Percentiles rank a stretch among this genome's conserved stretches.
Evolutionary conservation across 2,329 filamentous ascomycete species (phyloP).

Genomic region (Fusarium burgessii): DNA sequence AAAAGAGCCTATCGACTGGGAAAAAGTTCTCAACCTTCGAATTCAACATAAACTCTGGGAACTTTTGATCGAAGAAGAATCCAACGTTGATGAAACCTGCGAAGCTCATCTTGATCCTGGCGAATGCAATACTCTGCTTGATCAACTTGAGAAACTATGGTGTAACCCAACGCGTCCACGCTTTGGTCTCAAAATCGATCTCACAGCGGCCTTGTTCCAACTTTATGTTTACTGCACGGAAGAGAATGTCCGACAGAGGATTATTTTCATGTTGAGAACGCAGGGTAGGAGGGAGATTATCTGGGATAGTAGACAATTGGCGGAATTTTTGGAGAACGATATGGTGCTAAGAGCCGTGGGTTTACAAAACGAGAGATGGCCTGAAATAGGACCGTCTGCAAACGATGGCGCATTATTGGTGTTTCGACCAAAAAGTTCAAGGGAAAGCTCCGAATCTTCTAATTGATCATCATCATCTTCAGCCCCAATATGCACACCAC

Average conservation of each 20-base stretch:
- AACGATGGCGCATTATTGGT: neutral
- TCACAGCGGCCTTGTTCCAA: constrained; percentile 6
- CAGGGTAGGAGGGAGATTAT: constrained; percentile 13
- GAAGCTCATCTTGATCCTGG: neutral
- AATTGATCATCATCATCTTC: neutral
- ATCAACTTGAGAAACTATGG: constrained; percentile 9
- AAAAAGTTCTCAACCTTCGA: constrained; percentile 2
- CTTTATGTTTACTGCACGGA: constrained; percentile 12
- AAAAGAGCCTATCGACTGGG: neutral
- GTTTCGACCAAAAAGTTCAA: neutral
- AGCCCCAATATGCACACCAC: neutral
- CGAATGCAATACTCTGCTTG: neutral
- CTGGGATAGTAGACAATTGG: constrained; percentile 2
- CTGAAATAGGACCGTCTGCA: constrained; percentile 10
- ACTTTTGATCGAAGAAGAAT: neutral
- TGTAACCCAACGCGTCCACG: neutral
- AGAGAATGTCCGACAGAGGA: neutral
- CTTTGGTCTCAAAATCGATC: constrained; percentile 9
- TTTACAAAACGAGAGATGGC: constrained; percentile 4
- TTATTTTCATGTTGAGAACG: neutral
- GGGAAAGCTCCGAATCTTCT: neutral
- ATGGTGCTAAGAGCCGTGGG: neutral
- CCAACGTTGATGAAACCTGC: neutral
- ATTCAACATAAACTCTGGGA: constrained; percentile 19
- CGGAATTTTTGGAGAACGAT: constrained; percentile 8